Conservation (phyloP, 2,329 filamentous ascomycete species). For the Apiospora pterosperma region DNA sequence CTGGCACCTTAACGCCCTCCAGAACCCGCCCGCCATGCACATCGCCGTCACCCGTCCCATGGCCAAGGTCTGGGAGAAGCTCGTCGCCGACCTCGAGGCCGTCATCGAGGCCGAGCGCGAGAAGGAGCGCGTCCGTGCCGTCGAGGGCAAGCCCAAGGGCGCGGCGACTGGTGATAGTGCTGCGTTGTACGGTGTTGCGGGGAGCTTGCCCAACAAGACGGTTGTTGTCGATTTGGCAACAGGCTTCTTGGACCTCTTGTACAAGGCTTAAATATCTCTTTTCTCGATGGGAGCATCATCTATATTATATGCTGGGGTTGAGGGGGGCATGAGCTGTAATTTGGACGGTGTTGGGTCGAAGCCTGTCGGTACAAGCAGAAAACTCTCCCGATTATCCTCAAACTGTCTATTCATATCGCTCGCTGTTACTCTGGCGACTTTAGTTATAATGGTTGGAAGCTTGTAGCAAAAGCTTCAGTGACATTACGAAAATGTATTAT, state of each 20-base stretch:
- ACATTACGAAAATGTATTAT: not conserved
- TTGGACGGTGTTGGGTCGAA: not conserved
- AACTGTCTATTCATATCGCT: not conserved
- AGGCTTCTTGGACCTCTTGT: slow-evolving; percentile 89
- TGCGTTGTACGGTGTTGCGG: slow-evolving; percentile 91
- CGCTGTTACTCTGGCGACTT: too few species aligned
- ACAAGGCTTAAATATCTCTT: slow-evolving; percentile 65
- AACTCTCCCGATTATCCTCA: not conserved
- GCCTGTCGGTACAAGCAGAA: not conserved
- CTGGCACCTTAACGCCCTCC: slow-evolving; percentile 95
- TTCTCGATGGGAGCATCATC: not conserved
- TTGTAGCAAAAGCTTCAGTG: not conserved
- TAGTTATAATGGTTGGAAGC: not conserved
- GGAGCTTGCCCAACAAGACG: slow-evolving; percentile 91
- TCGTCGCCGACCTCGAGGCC: slow-evolving; percentile 69
- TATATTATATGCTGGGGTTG: not conserved
- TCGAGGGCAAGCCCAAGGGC: slow-evolving; percentile 65
- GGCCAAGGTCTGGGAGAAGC: slow-evolving; percentile 72
- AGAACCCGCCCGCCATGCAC: slow-evolving; percentile 88
- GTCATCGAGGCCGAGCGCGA: slow-evolving; percentile 72
- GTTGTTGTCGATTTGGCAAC: slow-evolving; percentile 87
- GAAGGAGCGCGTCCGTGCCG: slow-evolving; percentile 70
- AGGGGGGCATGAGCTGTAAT: not conserved
- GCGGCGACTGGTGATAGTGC: slow-evolving; percentile 75
- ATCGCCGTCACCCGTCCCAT: slow-evolving; percentile 90